Evolutionary conservation across 1,139 yeast species (phyloP).

Genomic region (Suhomyces atakaporum): DNA sequence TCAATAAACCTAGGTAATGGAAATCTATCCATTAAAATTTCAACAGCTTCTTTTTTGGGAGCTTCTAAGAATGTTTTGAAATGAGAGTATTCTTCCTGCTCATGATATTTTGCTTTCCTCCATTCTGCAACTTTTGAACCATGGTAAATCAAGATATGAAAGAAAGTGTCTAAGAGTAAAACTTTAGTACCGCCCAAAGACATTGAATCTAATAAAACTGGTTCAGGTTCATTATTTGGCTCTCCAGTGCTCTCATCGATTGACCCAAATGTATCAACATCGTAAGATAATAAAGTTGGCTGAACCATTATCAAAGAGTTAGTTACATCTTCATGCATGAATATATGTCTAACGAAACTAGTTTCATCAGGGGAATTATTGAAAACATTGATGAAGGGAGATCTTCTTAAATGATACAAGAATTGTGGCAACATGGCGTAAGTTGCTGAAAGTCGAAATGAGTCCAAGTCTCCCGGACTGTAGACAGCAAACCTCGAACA

Average conservation of each 20-base stretch:
- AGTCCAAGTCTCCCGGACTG: slow-evolving; percentile 69
- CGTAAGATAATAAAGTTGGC: slow-evolving; percentile 69
- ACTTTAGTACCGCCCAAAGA: slow-evolving; percentile 64
- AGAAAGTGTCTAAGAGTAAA: slow-evolving; percentile 69
- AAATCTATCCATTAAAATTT: slow-evolving; percentile 64
- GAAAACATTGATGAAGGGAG: slow-evolving; percentile 69
- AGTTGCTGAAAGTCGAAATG: slow-evolving; percentile 76
- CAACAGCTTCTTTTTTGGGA: slow-evolving; percentile 72
- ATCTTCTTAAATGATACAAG: slow-evolving; percentile 68
- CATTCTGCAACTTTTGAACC: slow-evolving; percentile 70
- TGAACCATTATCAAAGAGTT: slow-evolving; percentile 75
- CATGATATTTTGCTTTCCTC: slow-evolving; percentile 70
- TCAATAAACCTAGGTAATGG: slow-evolving; percentile 75
- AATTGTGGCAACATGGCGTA: slow-evolving; percentile 80
- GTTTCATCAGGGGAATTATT: slow-evolving; percentile 83
- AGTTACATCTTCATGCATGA: slow-evolving; percentile 65
- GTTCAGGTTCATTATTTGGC: slow-evolving; percentile 42
- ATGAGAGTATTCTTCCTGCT: slow-evolving; percentile 61
- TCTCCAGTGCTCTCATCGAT: slow-evolving; percentile 46
- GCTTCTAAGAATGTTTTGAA: slow-evolving; percentile 60
- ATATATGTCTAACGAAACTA: slow-evolving; percentile 64
- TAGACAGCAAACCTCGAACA: slow-evolving; percentile 90
- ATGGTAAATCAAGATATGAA: slow-evolving; percentile 70
- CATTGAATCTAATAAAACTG: slow-evolving; percentile 68
- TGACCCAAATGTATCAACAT: slow-evolving; percentile 51